Evolutionary conservation across 2,329 filamentous ascomycete species (phyloP).

Genomic region (Colletotrichum sansevieriae): DNA sequence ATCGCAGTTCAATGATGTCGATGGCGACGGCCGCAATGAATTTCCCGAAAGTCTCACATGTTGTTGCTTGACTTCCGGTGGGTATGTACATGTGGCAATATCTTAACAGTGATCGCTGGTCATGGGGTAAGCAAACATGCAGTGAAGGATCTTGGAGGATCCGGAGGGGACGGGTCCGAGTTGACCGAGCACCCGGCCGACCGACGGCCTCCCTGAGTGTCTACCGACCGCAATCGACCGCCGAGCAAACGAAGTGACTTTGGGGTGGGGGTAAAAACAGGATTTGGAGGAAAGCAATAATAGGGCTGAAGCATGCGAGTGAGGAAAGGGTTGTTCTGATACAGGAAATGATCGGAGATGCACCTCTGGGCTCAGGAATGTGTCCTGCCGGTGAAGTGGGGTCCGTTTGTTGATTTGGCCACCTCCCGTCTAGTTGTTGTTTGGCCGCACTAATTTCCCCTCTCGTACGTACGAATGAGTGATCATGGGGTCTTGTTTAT

Average conservation of each 20-base stretch:
- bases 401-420: not conserved
- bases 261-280: too few relatives aligned
- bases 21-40: not conserved
- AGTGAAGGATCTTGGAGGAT: constrained; percentile 21
- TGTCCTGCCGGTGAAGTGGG: not conserved
- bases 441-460: not conserved
- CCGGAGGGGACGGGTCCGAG: not conserved
- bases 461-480: not conserved
- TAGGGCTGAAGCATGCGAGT: constrained; percentile 25
- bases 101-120: too few relatives aligned
- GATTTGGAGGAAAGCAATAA: not conserved
- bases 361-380: not conserved
- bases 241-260: not conserved
- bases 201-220: not conserved
- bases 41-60: too few relatives aligned
- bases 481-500: too few relatives aligned
- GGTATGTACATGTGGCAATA: too few relatives aligned
- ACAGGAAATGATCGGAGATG: constrained; percentile 6
- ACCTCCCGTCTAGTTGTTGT: not conserved
- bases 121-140: too few relatives aligned
- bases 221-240: not conserved
- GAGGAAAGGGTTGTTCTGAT: not conserved
- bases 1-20: too few relatives aligned
- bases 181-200: constrained; percentile 11
- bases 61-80: too few relatives aligned